phyloP scores from a whole-genome alignment of 495 filamentous ascomycete genomes.

The Podospora australis region DNA sequence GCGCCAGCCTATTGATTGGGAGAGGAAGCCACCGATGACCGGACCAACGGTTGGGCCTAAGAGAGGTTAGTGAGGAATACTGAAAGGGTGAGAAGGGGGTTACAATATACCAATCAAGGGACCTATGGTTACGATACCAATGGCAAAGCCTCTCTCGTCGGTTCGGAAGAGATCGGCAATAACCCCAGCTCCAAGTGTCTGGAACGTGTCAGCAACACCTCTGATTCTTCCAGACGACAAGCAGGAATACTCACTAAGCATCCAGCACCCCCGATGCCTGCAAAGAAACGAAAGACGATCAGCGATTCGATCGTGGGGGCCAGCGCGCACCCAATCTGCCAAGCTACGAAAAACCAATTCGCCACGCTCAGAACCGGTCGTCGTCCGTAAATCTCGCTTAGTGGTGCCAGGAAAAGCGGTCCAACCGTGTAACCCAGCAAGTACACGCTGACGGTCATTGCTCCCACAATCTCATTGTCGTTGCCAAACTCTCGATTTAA shows the following conservation, averaged over 20 bases:
- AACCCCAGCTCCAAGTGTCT: slow-evolving; percentile 48
- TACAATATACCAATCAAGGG: slow-evolving; percentile 40
- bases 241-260: slow-evolving; percentile 20
- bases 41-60: slow-evolving; percentile 46
- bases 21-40: slow-evolving; percentile 49
- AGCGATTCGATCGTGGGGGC: slow-evolving; percentile 51
- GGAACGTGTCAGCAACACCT: background rate
- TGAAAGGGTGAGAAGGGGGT: too few relatives aligned
- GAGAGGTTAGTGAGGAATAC: background rate
- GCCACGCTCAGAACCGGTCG: slow-evolving; percentile 52
- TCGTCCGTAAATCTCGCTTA: slow-evolving; percentile 72
- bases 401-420: slow-evolving; percentile 54
- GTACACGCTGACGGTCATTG: slow-evolving; percentile 40
- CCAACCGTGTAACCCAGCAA: slow-evolving; percentile 39
- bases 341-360: slow-evolving; percentile 62
- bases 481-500: slow-evolving; percentile 50
- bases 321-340: slow-evolving; percentile 65
- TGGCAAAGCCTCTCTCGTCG: slow-evolving; percentile 51
- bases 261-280: slow-evolving; percentile 39
- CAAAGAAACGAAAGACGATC: slow-evolving; percentile 59
- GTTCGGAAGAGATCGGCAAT: slow-evolving; percentile 53
- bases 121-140: slow-evolving; percentile 44
- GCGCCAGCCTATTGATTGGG: slow-evolving; percentile 49
- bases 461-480: slow-evolving; percentile 26
- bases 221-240: background rate